Evolutionary conservation across 1,284 basidiomycete genomes (phyloP).

Genomic region (Boletus sp.): DNA sequence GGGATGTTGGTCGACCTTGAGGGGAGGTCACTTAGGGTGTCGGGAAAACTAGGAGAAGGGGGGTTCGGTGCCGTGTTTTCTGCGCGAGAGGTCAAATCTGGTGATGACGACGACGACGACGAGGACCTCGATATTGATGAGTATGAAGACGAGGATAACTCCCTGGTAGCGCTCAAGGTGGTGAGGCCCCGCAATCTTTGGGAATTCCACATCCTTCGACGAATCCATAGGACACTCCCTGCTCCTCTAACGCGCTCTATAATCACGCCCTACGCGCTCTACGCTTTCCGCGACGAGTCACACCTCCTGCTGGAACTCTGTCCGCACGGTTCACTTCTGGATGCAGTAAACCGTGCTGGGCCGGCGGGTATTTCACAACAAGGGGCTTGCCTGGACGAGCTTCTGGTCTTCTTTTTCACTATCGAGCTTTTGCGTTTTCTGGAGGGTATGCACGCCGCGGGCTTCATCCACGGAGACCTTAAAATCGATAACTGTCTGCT

Average conservation of each 20-base stretch:
- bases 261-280: slow-evolving; percentile 71
- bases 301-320: slow-evolving; percentile 88
- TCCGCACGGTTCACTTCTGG: slow-evolving; percentile 88
- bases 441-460: slow-evolving; percentile 75
- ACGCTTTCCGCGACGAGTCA: slow-evolving; percentile 85
- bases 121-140: slow-evolving; percentile 58
- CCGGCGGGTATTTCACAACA: slow-evolving; percentile 67
- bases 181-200: slow-evolving; percentile 87
- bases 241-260: slow-evolving; percentile 57
- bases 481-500: slow-evolving; percentile 99
- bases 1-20: slow-evolving; percentile 51
- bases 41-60: slow-evolving; percentile 92
- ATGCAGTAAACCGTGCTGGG: slow-evolving; percentile 85
- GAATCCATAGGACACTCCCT: slow-evolving; percentile 68
- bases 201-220: slow-evolving; percentile 88
- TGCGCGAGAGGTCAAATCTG: slow-evolving; percentile 50
- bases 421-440: slow-evolving; percentile 85
- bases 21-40: slow-evolving; percentile 63
- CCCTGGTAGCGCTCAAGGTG: slow-evolving; percentile 85
- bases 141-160: slow-evolving; percentile 44
- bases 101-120: slow-evolving; percentile 41
- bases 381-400: slow-evolving; percentile 86
- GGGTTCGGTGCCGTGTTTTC: slow-evolving; percentile 95
- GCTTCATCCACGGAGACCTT: slow-evolving; percentile 95
- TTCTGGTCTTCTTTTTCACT: slow-evolving; percentile 93